Base-by-base conservation (phyloP, 148 eudicot species). In the Rhododendron kiyosumense region DNA sequence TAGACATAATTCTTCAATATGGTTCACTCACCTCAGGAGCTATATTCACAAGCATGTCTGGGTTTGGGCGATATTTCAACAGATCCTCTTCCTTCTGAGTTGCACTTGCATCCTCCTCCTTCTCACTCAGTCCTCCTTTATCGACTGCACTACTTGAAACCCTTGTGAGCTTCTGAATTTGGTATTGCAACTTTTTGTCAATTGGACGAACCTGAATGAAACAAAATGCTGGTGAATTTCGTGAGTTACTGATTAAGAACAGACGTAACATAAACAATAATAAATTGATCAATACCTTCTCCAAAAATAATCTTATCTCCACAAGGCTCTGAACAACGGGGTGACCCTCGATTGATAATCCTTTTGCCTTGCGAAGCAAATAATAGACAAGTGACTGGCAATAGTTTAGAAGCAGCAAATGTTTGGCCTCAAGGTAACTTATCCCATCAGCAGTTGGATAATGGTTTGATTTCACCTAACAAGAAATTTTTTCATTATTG, bases 311-410 rank as follows among this genome's bases (percentile, higher is more conserved):
- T 89, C 98, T 91, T 20, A 90, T 94, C 94, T 95, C 98, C 34
- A 95, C 96, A 45, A 96, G 96, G 89, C 97, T 92, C 36, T 88
- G 85, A 67, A 95, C 97, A 88, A 96, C 94, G 61, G 98, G 97
- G 90, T 96, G 99, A 81, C 96, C 96, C 78, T 92, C 94, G 41
- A 96, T 92, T 30, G 99, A 91, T 71, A 96, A 90, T 41, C 99
- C 97, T 86, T 93, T 91, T 28, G 96, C 96, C 89, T 96, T 95
- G 86, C 95, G 90, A 61, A 96, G 94, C 76, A 95, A 89, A 92
- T 95, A 95, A 88, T 95, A 96, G 85, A 96, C 97, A 85, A 96
- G 94, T 28, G 98, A 94, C 87, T 96, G 98, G 84, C 99, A 96
- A 86, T 96, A 96, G 89, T 91, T 95, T 81, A 95, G 89, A 78